Percentiles rank a stretch among this genome's conserved stretches.
Evolutionary conservation across 2,329 filamentous ascomycete species (phyloP).

Genomic region (Pseudogymnoascus destructans): DNA sequence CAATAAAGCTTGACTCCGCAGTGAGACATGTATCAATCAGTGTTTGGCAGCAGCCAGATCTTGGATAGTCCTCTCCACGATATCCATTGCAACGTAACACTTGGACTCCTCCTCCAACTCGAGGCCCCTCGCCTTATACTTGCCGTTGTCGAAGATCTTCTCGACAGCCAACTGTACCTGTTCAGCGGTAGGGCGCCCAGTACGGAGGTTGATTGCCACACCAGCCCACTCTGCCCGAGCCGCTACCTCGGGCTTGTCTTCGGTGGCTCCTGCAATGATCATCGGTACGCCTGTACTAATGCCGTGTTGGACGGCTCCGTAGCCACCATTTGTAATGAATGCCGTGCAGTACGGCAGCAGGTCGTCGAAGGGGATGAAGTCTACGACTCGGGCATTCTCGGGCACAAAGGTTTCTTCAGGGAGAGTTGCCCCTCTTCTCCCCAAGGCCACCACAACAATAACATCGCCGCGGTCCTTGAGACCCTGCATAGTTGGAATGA

Average conservation of each 20-base stretch:
- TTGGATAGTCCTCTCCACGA: not conserved
- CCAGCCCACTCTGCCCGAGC: constrained; percentile 26
- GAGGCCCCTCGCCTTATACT: not conserved
- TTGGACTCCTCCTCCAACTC: constrained; percentile 8
- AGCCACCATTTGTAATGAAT: constrained; percentile 29
- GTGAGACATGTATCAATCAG: not conserved
- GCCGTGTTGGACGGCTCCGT: constrained; percentile 27
- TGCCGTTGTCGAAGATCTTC: not conserved
- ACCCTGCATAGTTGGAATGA: constrained; percentile 27
- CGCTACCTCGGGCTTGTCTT: constrained; percentile 27
- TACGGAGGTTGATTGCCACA: constrained; percentile 27
- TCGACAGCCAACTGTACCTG: constrained; percentile 5
- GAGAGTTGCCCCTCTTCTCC: constrained; percentile 20
- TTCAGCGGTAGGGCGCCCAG: constrained; percentile 4
- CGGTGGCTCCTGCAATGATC: constrained; percentile 25
- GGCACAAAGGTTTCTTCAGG: constrained; percentile 24
- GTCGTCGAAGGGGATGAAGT: constrained; percentile 29
- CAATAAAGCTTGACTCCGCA: not conserved
- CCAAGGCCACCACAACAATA: constrained; percentile 26
- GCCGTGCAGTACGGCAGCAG: constrained; percentile 25
- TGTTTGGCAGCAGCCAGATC: not conserved
- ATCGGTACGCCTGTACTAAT: constrained; percentile 26
- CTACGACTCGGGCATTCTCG: constrained; percentile 25
- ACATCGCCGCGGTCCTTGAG: constrained; percentile 26
- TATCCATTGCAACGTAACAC: not conserved